These are phyloP conservation scores for Rhizophagus prolifer DNA, from an alignment of 192 early-diverging fungal species.

Conservation along the genomic window DNA sequence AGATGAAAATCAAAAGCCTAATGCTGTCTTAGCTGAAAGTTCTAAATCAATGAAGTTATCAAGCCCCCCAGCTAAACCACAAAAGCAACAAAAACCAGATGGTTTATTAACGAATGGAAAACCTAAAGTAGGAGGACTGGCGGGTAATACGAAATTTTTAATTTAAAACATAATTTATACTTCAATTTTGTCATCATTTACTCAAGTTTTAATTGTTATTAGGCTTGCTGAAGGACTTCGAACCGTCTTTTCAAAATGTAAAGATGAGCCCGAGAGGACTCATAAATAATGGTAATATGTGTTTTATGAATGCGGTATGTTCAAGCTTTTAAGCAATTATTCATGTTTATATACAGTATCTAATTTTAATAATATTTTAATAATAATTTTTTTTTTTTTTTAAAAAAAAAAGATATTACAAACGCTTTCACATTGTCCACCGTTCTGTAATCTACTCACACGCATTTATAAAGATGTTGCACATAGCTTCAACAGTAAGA, in stretches of 20 bases:
- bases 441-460: conserved; percentile 86
- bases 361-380: conserved; percentile 3
- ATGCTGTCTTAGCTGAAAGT: background rate
- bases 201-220: background rate
- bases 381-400: background rate
- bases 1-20: background rate
- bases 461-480: conserved; percentile 61
- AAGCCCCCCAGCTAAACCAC: too few species aligned
- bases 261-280: conserved; percentile 74
- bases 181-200: background rate
- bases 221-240: background rate
- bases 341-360: background rate
- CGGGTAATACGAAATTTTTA: background rate
- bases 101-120: background rate
- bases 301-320: conserved; percentile 95
- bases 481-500: conserved; percentile 72
- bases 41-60: background rate
- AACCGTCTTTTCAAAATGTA: background rate
- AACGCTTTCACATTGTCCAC: conserved; percentile 87
- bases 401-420: conserved; percentile 76
- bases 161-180: background rate
- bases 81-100: background rate
- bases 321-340: background rate
- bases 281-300: conserved; percentile 96
- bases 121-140: background rate